These are phyloP conservation scores for Zoysia pacifica DNA, from an alignment of 176 grass and related monocot species.

Conservation along the genomic window DNA sequence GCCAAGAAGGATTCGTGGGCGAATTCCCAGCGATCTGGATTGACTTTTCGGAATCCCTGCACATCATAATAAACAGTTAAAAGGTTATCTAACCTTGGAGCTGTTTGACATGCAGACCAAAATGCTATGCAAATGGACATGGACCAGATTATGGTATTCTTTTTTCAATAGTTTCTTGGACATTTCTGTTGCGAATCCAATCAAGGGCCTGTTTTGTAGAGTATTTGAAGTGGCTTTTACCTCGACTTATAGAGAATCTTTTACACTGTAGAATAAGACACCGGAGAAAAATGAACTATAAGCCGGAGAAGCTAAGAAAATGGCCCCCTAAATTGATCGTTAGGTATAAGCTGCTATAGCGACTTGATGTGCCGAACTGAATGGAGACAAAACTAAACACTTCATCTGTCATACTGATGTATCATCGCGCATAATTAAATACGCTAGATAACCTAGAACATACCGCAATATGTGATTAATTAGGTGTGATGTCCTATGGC, in stretches of 20 bases:
- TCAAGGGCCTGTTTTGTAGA: too few species aligned
- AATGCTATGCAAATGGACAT: neutral
- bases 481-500: neutral
- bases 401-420: neutral
- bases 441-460: conserved; percentile 18
- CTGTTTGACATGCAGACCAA: neutral
- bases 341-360: neutral
- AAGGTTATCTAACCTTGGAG: neutral
- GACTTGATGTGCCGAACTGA: neutral
- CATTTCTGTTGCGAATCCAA: neutral
- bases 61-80: neutral
- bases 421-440: neutral
- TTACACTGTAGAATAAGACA: too few species aligned
- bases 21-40: conserved; percentile 54
- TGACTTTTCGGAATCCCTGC: conserved; percentile 59
- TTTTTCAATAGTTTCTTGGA: neutral
- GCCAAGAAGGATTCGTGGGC: conserved; percentile 50
- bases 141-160: neutral
- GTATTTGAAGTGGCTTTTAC: too few species aligned
- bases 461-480: conserved; percentile 11
- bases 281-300: too few species aligned
- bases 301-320: too few species aligned
- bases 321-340: neutral
- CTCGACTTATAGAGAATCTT: too few species aligned
- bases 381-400: too few species aligned